phyloP scores from a whole-genome alignment of 208 protist genomes.

The Acanthamoeba triangularis region DNA sequence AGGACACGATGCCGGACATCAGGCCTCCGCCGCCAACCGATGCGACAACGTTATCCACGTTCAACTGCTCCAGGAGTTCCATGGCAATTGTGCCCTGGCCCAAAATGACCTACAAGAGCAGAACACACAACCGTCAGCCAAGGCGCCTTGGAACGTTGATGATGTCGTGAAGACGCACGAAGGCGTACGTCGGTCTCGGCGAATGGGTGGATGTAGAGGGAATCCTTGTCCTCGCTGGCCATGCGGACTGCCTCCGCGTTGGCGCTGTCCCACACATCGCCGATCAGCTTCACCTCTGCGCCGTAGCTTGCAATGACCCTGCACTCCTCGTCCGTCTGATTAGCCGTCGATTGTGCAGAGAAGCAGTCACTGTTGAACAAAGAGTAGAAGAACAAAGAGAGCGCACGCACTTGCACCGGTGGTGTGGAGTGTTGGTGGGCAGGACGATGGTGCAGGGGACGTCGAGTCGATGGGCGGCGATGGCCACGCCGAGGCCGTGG shows the following conservation, averaged over 20 bases:
- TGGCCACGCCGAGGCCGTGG: slow-evolving; percentile 27
- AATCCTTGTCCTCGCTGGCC: not conserved
- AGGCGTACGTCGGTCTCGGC: slow-evolving; percentile 24
- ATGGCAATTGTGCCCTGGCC: slow-evolving; percentile 60
- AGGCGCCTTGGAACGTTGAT: not conserved
- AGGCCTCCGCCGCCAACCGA: slow-evolving; percentile 33
- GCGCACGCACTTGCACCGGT: not conserved
- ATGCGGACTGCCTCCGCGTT: not conserved
- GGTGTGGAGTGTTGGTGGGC: slow-evolving; percentile 48
- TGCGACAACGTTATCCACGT: not conserved
- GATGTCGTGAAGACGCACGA: not conserved
- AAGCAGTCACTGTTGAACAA: too few relatives aligned
- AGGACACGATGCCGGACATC: not conserved
- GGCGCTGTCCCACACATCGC: slow-evolving; percentile 2
- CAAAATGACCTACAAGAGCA: not conserved
- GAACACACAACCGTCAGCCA: not conserved
- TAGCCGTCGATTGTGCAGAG: too few relatives aligned
- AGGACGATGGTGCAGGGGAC: slow-evolving; percentile 31
- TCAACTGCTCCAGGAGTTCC: slow-evolving; percentile 12
- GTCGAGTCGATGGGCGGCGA: not conserved
- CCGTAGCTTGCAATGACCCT: slow-evolving; percentile 55
- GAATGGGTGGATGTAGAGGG: slow-evolving; percentile 46
- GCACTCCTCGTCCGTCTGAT: not conserved
- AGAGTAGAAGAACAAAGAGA: not conserved
- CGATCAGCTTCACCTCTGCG: slow-evolving; percentile 27